Base-by-base conservation (phyloP, 208 protist genomes). In the Acanthamoeba comandoni region DNA sequence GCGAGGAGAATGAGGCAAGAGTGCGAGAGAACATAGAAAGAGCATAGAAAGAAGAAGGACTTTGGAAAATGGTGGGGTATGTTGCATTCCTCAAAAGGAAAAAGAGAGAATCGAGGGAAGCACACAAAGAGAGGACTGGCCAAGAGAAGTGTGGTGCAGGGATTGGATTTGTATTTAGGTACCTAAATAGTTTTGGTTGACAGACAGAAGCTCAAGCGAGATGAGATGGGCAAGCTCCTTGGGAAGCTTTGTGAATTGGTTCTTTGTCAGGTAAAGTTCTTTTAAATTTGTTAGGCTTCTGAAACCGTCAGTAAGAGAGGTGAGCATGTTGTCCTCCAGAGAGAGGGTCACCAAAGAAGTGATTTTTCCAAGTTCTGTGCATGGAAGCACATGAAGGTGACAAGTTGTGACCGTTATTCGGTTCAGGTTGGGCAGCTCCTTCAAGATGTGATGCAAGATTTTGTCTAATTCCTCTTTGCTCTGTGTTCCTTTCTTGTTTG, bases 181-280 rank as follows among this genome's bases (percentile, higher is more conserved):
- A 60, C 65, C 80, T 12, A 89, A 48, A 51, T 71, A 69, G 65
- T 89, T 89, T 43, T 89, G 58, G 48, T 73, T 89, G 43, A 89
- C 57, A 13, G 58, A 89, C 26, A 89, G 80, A 24, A 89, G 80
- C 22, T 89, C 80, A 51, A 89, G 58, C 55, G 58, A 69, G 48
- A 22, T 49, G 11, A 89, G 80, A n/a, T 89, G 55, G 39, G 48
- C 65, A 43, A 89, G 57, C 48, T 89, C 80, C 39, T 29, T 71
- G 19, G 80, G 80, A 15, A 89, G 58, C 24, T 22, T 17, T 13
- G 58, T 89, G 65, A 89, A 73, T 39, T 89, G 58, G 70, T 91
- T 91, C 70, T 80, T 80, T 26, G 70, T 60, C 55, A 91, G 85
- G 70, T 91, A 77, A 49, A 91, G 85, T 29, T 91, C 70, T 55